Evolutionary conservation across 2,329 filamentous ascomycete genomes (phyloP), one percentile per base, ranked within the genome.

Genomic region (Grosmannia penicillata): DNA sequence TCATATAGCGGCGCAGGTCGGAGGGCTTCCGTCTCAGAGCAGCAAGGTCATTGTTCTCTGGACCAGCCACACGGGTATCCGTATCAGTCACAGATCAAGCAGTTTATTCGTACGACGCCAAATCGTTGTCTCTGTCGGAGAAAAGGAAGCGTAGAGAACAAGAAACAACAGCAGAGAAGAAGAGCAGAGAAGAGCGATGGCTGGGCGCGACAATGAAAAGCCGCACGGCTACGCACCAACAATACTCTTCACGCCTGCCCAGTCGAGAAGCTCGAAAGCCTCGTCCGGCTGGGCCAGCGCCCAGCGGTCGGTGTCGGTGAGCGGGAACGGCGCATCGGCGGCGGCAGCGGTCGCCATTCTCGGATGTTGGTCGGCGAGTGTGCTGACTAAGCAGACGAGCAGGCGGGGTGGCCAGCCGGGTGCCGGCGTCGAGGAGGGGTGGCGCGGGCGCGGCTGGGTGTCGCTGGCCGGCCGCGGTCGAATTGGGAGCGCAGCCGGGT

Each of bases 1-100:
- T 64, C 49, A 89, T 77, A 53, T 95, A 95, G 29, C 71, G 70
- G 38, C 81, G 70, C 43, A 94, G 64, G 49, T 93, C 81, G 21
- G 80, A 86, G 1, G 89, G 86, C 41, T 78, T 75, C 27, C 89
- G 72, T 53, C 84, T 83, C 48, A 95, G 78, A 19, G 71, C 66
- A 45, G 81, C 73, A 43, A 95, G 76, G 26, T 78, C 60, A 51
- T 78, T 78, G 37, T 54, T 59, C 37, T 57, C 63, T 73, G 44
- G 42, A 36, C 18, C 8, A 27, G 33, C 25, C 19, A 28, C 22
- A 28, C 23, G 37, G 38, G 15, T n/a, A n/a, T n/a, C n/a, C n/a
- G 28, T 8, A 24, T 10, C 10, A 8, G 26, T 8, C n/a, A 27
- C 6, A 7, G n/a, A 27, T 13, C 26, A 27, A 27, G n/a, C n/a